Base-by-base conservation (phyloP, 257 asterid genomes). In the Solanum sparsipilum region DNA sequence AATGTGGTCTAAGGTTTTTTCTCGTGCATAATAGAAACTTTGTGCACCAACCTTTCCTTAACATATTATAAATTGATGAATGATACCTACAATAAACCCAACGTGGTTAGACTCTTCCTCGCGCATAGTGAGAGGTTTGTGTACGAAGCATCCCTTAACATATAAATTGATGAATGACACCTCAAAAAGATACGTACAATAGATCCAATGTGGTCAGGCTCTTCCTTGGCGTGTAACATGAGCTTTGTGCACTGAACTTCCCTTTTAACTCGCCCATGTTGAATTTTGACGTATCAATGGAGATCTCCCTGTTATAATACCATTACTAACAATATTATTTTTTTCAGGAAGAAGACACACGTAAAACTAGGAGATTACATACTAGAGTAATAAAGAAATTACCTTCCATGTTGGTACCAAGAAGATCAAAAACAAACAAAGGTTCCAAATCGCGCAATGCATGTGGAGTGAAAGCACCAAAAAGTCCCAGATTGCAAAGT, bases 301-400 rank as follows among this genome's bases (percentile, higher is more conserved):
- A 38, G 12, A 38, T 75, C 10, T 75, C 52, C 84, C 85, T 29
- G 67, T 81, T 1, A 29, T 29, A 81, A 46, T 29, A 8, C 6
- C 41, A 81, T 46, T 71, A 10, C 70, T 46, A 46, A 81, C 2
- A 29, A 32, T 44, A 68, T 74, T 4, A 16, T 34, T 35, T 16
- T 85, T 68, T 56, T 46, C 94, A 95, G 98, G 93, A 90, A 87
- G 95, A 91, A 87, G 84, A 87, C 82, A 89, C 84, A 7, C 10
- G 39, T 8, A 88, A 90, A 70, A 88, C 74, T 60, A 86, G 63
- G 25, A 91, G 92, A 88, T 86, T 63, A 71, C 81, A 48, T 52
- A 85, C 83, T 81, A 81, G 85, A 48, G 85, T 81, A 46, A 81
- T 81, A 18, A 46, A 4, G 20, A 81, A 81, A 29, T 9, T 81